Evolutionary conservation across 441 rosid species (phyloP).

Genomic region (Erysimum cheiri): DNA sequence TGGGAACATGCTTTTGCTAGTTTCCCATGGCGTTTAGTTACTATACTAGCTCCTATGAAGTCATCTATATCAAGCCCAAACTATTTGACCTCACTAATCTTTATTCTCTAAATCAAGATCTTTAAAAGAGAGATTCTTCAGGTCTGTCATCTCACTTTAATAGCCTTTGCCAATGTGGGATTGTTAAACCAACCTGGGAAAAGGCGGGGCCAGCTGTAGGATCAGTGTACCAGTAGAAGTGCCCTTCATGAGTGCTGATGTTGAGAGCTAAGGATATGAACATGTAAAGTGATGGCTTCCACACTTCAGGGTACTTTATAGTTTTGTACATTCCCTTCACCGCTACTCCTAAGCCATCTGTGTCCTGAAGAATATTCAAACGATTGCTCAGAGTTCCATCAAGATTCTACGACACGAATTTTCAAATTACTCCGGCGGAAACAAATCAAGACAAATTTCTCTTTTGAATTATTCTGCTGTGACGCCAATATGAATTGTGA

Average conservation of each 20-base stretch:
- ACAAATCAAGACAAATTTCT: slow-evolving; percentile 8
- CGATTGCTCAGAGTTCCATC: slow-evolving; percentile 19
- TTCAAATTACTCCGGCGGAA: slow-evolving; percentile 6
- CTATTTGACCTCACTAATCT: not conserved
- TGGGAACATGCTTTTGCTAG: not conserved
- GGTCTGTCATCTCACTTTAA: not conserved
- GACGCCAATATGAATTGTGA: not conserved
- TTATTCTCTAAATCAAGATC: not conserved
- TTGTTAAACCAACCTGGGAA: slow-evolving; percentile 56
- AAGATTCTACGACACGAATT: slow-evolving; percentile 12
- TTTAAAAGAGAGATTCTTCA: slow-evolving; percentile 4
- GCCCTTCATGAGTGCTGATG: slow-evolving; percentile 83
- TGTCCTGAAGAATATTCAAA: slow-evolving; percentile 46
- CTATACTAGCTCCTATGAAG: slow-evolving; percentile 1
- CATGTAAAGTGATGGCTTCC: slow-evolving; percentile 89
- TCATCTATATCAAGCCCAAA: slow-evolving; percentile 15
- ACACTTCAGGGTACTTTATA: slow-evolving; percentile 70
- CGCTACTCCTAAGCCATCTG: slow-evolving; percentile 55
- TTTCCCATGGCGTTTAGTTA: slow-evolving; percentile 23
- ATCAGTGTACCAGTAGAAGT: slow-evolving; percentile 89
- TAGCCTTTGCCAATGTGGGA: slow-evolving; percentile 16
- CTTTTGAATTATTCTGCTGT: not conserved
- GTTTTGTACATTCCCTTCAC: slow-evolving; percentile 61
- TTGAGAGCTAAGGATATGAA: slow-evolving; percentile 75
- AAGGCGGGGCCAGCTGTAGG: slow-evolving; percentile 79